Percentiles rank a stretch among this genome's conserved stretches.
These are phyloP conservation scores for Globisporangium alternatum DNA, from an alignment of 352 stramenopile genomes.

Conservation along the genomic window DNA sequence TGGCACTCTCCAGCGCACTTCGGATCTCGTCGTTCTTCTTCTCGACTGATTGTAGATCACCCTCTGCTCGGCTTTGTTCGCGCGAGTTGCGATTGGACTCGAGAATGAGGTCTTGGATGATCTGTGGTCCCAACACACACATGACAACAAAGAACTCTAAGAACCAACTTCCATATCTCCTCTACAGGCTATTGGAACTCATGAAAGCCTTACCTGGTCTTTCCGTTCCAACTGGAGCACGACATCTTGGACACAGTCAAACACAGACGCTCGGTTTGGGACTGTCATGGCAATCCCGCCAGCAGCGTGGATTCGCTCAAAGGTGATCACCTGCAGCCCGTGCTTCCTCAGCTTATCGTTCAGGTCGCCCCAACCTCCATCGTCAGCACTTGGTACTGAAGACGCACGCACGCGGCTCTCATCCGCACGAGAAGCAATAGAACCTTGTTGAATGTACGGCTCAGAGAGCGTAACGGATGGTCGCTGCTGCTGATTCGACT, in stretches of 20 bases:
- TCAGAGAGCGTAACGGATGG: background rate
- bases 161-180: background rate
- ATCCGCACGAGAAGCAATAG: background rate
- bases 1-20: constrained; percentile 43
- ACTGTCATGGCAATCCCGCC: constrained; percentile 17
- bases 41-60: constrained; percentile 37
- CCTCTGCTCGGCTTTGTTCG: constrained; percentile 45
- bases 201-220: constrained; percentile 42
- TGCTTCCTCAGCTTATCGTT: constrained; percentile 67
- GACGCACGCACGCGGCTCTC: background rate
- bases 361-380: constrained; percentile 17
- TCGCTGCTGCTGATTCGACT: background rate
- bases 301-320: constrained; percentile 24
- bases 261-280: constrained; percentile 47
- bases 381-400: background rate
- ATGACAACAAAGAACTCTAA: background rate
- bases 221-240: constrained; percentile 57
- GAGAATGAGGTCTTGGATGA: constrained; percentile 76
- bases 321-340: constrained; percentile 40
- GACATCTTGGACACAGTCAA: constrained; percentile 64
- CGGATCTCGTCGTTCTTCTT: constrained; percentile 47
- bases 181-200: background rate
- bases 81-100: constrained; percentile 60
- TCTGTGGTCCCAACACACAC: constrained; percentile 23
- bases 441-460: background rate